These are phyloP conservation scores for Cenchrus americanus DNA, from an alignment of 176 grass and related monocot genomes.

Conservation along the genomic window DNA sequence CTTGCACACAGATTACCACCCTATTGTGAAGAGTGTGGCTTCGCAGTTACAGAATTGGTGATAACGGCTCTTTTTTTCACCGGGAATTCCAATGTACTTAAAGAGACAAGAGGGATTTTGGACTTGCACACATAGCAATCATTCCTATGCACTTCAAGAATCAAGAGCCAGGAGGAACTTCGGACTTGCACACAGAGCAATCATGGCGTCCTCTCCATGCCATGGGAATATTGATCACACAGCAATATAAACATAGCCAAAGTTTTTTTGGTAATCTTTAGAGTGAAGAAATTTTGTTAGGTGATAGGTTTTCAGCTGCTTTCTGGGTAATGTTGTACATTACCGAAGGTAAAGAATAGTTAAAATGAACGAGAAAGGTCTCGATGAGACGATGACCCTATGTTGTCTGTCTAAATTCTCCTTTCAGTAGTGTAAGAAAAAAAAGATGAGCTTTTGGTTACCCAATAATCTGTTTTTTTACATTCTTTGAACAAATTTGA, in stretches of 20 bases:
- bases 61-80: background rate
- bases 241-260: background rate
- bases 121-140: background rate
- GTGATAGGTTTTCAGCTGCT: constrained; percentile 38
- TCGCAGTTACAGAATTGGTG: constrained; percentile 96
- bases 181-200: background rate
- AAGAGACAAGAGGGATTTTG: constrained; percentile 26
- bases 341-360: constrained; percentile 7
- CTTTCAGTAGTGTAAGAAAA: background rate
- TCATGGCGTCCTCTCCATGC: constrained; percentile 1
- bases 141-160: constrained; percentile 30
- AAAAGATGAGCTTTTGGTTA: background rate
- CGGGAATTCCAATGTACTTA: constrained; percentile 23
- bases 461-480: background rate
- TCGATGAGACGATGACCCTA: background rate
- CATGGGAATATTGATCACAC: constrained; percentile 25
- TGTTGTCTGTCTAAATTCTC: background rate
- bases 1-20: constrained; percentile 86
- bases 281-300: constrained; percentile 64
- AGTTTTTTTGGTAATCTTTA: constrained; percentile 1
- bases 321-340: constrained; percentile 46
- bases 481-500: background rate
- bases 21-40: constrained; percentile 76
- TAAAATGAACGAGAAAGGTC: constrained; percentile 34
- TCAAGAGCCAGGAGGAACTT: constrained; percentile 29